Evolutionary conservation across 108 stramenopile species (phyloP), one percentile per base, ranked within the genome.

Genomic region (Fragilaria crotonensis): DNA sequence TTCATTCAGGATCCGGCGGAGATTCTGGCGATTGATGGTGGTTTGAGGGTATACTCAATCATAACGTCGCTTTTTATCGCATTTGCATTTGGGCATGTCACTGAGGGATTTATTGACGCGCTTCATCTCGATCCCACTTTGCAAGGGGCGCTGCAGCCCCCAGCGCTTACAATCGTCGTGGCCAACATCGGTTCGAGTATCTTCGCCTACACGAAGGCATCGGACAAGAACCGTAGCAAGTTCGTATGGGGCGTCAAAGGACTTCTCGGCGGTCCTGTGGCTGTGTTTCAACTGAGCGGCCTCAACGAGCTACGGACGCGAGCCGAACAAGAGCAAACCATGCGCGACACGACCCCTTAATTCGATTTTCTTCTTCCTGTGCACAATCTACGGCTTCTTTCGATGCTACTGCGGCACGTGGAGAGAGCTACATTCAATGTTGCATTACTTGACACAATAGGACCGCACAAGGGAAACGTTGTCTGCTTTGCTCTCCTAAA

Each of bases 211-310:
- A 55, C 54, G 7, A 41, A 80, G 44, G 83, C 89, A 3, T 73
- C 80, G 14, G 51, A 57, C 4, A 63, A 70, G 33, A 81, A 76
- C 57, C 68, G 84, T 29, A 74, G 58, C 57, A 47, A 70, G 19
- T 59, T 74, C 5, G 60, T 83, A 3, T 90, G 89, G 89, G 71
- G 46, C n/a, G 31, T 83, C 30, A 87, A 87, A 60, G 89, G 89
- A 44, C 68, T 83, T 22, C 60, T 80, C 11, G 89, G 81, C 30
- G 89, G 89, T 9, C 89, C 89, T 7, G 61, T 87, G 19, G 78
- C 89, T 23, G 57, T 85, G 19, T 20, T 30, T 21, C 73, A 81
- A 51, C 45, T 87, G 30, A 60, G 74, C 36, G 68, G 62, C 36
- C 67, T 86, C 11, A 68, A 70, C 31, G 51, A 62, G 9, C 64